Evolutionary conservation across 2,329 filamentous ascomycete genomes (phyloP), one percentile per base, ranked within the genome.

Genomic region (Cladophialophora psammophila): DNA sequence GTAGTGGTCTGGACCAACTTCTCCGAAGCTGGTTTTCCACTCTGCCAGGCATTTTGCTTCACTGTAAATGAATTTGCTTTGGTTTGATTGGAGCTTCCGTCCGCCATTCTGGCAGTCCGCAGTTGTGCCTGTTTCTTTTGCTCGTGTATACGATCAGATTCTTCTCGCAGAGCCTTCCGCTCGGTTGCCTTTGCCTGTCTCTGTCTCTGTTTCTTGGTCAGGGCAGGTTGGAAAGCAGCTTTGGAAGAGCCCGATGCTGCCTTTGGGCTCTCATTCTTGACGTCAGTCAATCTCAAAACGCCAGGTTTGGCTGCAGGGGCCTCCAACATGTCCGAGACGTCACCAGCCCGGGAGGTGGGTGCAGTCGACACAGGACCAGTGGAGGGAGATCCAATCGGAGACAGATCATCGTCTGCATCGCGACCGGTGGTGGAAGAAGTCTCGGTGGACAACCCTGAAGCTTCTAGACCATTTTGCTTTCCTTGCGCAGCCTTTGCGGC

Each of bases 181-280:
- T 88, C 90, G 80, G 97, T 93, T 42, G 87, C 89, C 88, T 97
- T 97, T 83, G 91, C 88, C 72, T 90, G 88, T 82, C 97, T 95
- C 83, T 97, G 94, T 67, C 93, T 90, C 83, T 96, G 92, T 85
- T 97, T 97, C 90, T 97, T 97, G 20, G 90, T 91, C 84, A 97
- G 91, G 18, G 86, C 86, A 57, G 86, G 85, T 78, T 92, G 88
- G 71, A 87, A 84, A 48, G 84, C 82, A 81, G 89, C 87, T 60
- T 76, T 68, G 72, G 84, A 80, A 74, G 86, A 83, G 80, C 88
- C 88, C 70, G 84, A 81, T 79, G 89, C 89, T 69, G 86, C 83
- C 80, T 90, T 86, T 76, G 85, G 78, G 38, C 79, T 69, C 64
- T 80, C 79, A 71, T 79, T 78, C 20, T 82, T 80, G 80, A 85